These are phyloP conservation scores for Pharnaceum exiguum DNA, from an alignment of 148 eudicot species.

Conservation along the genomic window DNA sequence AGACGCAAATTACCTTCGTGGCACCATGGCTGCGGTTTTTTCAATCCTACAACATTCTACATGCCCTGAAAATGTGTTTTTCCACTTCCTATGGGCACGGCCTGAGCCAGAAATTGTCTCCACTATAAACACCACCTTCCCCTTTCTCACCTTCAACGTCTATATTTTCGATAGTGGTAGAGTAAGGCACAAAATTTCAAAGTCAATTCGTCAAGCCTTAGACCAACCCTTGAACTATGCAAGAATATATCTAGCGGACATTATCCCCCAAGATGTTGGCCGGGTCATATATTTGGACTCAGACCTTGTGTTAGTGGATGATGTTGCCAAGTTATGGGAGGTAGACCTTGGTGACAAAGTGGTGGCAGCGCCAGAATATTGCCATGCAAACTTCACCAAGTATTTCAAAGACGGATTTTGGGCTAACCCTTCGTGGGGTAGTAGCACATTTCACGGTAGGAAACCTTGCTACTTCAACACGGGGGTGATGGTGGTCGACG, in stretches of 20 bases:
- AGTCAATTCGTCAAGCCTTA: slow-evolving; percentile 28
- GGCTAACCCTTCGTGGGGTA: slow-evolving; percentile 12
- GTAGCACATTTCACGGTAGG: slow-evolving; percentile 5
- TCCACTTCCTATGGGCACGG: slow-evolving; percentile 27
- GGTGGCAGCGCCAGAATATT: slow-evolving; percentile 33
- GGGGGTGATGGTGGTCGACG: slow-evolving; percentile 38
- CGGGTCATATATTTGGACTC: slow-evolving; percentile 32
- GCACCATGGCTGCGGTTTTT: slow-evolving; percentile 35
- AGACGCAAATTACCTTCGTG: slow-evolving; percentile 33
- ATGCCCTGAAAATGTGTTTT: slow-evolving; percentile 26
- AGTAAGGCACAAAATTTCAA: slow-evolving; percentile 31
- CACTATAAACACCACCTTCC: slow-evolving; percentile 28
- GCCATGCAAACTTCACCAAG: slow-evolving; percentile 33
- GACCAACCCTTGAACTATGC: slow-evolving; percentile 38
- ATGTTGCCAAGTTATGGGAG: slow-evolving; percentile 24
- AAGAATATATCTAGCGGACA: slow-evolving; percentile 28
- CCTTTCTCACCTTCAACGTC: slow-evolving; percentile 27
- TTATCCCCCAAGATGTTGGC: slow-evolving; percentile 21
- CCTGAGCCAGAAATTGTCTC: slow-evolving; percentile 17
- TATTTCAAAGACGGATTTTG: slow-evolving; percentile 32
- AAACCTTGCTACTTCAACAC: slow-evolving; percentile 38
- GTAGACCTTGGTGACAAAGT: slow-evolving; percentile 25
- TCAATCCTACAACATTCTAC: slow-evolving; percentile 40
- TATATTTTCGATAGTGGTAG: slow-evolving; percentile 24
- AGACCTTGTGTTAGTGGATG: slow-evolving; percentile 33